These are phyloP conservation scores for Paramecium pentaurelia DNA, from an alignment of 73 alveolate species.

Conservation along the genomic window DNA sequence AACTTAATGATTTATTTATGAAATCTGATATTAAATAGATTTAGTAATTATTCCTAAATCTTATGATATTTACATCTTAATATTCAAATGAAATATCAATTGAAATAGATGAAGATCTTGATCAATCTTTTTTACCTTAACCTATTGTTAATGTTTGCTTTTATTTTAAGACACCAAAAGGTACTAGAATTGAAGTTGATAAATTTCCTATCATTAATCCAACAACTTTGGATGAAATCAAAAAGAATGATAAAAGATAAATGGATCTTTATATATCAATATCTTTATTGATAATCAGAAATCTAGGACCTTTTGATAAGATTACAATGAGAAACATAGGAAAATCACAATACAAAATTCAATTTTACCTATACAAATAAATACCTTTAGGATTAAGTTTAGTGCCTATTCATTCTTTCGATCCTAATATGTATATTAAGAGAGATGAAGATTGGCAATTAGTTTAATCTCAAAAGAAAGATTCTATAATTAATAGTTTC, in stretches of 20 bases:
- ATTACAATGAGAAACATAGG: not conserved
- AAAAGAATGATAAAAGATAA: not conserved
- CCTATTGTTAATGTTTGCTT: not conserved
- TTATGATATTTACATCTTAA: not conserved
- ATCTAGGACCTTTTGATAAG: not conserved
- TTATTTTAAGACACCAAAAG: not conserved
- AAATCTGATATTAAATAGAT: not conserved
- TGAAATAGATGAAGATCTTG: not conserved
- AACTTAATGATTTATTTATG: not conserved
- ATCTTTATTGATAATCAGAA: not conserved
- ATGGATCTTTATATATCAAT: not conserved
- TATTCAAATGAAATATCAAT: not conserved
- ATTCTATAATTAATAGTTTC: not conserved
- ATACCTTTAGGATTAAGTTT: not conserved
- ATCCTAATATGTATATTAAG: not conserved
- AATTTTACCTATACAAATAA: not conserved
- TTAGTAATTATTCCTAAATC: not conserved
- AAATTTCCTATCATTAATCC: not conserved
- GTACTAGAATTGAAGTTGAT: not conserved
- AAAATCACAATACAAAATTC: not conserved
- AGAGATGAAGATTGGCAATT: not conserved
- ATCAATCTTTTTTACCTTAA: not conserved
- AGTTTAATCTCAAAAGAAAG: not conserved
- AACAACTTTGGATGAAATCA: not conserved
- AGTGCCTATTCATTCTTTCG: not conserved